Evolutionary conservation across 495 filamentous ascomycete species (phyloP), one percentile per base, ranked within the genome.

Genomic region (Penicillium verhagenii): DNA sequence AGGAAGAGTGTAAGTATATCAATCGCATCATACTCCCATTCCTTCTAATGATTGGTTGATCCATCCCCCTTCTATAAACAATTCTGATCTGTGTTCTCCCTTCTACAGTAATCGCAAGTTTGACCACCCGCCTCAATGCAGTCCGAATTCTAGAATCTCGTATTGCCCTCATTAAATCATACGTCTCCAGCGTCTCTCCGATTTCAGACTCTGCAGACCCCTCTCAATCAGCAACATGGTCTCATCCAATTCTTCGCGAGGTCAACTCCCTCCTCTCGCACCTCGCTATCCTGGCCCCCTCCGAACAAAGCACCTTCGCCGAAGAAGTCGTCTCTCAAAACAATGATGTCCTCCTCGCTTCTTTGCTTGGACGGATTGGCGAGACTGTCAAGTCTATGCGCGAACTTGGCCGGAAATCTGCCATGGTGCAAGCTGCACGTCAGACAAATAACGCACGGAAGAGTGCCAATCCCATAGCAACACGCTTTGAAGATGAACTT

Each of bases 111-210:
- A 79, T 90, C 40, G 78, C 83, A 33, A 82, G 74, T 23, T 83
- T 98, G 25, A 91, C 86, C 13, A 89, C 91, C 45, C 96, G 96
- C 59, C 78, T 85, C 35, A 98, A 97, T 70, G 92, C 95, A 23
- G 85, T 96, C 61, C 88, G 87, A 70, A 96, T 96, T 82, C 81
- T 97, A 48, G 86, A 92, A 64, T 83, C 87, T 14, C 87, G 95
- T 42, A 86, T 98, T 65, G 79, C 82, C 13, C 83, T 97, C 53
- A 82, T 97, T 50, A 87, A 85, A 57, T 79, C 81, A 31, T 97
- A 97, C 67, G 82, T 98, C 45, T 72, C 86, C 48, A 82, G 81
- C 37, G 80, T 94, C 5, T 89, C 83, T 0, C 4, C 42, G 16
- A 72, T 85, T 18, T 42, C 48, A 20, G 72, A 75, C 13, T 74